Evolutionary conservation across 139 green algal species (phyloP), one percentile per base, ranked within the genome.

Genomic region (Coelastrella sp.): DNA sequence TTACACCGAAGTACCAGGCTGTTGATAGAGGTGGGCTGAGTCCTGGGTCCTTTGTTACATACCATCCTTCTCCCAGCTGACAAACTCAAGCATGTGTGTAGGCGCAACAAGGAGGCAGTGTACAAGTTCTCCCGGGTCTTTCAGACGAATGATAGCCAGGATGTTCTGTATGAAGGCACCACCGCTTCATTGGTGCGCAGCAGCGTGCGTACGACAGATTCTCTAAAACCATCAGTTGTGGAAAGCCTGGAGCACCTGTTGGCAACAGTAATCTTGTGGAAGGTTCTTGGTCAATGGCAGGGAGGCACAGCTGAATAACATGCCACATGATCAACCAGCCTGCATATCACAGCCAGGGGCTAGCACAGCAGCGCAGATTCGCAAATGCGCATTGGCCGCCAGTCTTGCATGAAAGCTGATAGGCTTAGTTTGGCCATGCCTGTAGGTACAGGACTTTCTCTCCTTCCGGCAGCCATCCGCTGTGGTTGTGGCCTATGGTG

Each of bases 401-500:
- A 49, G 35, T 49, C 35, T 49, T 1, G 1, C 35, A 49, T 49
- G 35, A 1, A 49, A 49, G 35, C 35, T 70, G 63, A 17, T 70
- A 70, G 63, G 15, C 15, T 70, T 17, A 3, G 5, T 22, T 70
- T 14, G 12, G 70, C 17, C 6, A 25, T 35, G 63, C 49, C 17
- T 80, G 84, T 90, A 94, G 92, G 73, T 94, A 25, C 68, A 87
- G 7, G 93, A 95, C 35, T 27, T 93, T 15, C 58, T 93, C 60
- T n/a, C 11, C 11, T 72, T 92, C 8, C 65, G 85, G 49, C 76
- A 70, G 6, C 84, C 56, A 22, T 92, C 61, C 66, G 92, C 87
- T 24, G 95, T 97, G 58, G 83, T 98, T 22, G 95, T 98, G 92
- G 95, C 96, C 0, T 98, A 98, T 84, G 96, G 96, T 61, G 96